These are phyloP conservation scores for Spirogloea muscicola DNA, from an alignment of 139 green algal genomes.

Conservation along the genomic window DNA sequence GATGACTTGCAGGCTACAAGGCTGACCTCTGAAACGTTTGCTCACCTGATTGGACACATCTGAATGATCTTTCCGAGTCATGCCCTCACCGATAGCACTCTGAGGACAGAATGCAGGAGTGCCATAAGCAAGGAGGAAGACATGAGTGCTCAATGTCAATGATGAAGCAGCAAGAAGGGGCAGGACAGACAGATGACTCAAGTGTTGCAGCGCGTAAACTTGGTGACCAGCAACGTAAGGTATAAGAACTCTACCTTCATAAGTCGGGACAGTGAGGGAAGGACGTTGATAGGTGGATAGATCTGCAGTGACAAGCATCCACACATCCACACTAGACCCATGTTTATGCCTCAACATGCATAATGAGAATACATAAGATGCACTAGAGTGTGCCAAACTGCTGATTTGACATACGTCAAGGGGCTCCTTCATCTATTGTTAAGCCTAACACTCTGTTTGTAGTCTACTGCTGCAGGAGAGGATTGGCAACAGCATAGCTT, in stretches of 20 bases:
- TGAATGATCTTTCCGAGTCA: slow-evolving; percentile 94
- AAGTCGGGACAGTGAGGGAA: slow-evolving; percentile 90
- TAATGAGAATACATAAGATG: no score
- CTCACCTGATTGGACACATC: slow-evolving; percentile 91
- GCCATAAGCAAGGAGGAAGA: slow-evolving; percentile 21
- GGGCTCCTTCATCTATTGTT: no score
- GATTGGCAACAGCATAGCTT: no score
- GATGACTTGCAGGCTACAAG: not conserved
- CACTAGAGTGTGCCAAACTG: no score
- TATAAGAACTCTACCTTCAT: slow-evolving; percentile 76
- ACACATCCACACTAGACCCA: no score
- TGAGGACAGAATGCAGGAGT: no score
- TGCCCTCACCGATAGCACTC: slow-evolving; percentile 97
- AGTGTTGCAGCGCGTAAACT: not conserved
- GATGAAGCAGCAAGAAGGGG: not conserved
- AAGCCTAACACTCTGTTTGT: no score
- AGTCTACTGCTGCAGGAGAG: no score
- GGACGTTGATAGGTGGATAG: slow-evolving; percentile 99
- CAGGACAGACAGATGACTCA: no score
- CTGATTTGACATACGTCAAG: no score
- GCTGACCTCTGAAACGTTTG: no score
- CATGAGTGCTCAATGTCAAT: not conserved
- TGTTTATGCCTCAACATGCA: no score
- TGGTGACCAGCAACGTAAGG: not conserved
- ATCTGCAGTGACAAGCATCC: slow-evolving; percentile 70